phyloP scores from a whole-genome alignment of 495 filamentous ascomycete genomes.

The Tuber melanosporum region DNA sequence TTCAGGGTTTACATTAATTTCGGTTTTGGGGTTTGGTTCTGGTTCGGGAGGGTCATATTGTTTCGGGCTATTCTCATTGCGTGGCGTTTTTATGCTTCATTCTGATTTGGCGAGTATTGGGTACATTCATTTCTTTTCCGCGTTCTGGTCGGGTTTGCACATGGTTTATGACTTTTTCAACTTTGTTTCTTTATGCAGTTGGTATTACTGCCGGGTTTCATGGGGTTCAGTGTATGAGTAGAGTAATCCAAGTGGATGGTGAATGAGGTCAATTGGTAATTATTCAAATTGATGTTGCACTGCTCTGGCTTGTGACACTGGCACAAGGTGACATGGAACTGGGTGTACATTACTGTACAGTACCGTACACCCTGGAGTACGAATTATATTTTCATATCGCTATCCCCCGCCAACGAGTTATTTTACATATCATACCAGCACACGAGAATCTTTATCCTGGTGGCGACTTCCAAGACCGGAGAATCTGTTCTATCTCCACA shows the following conservation, averaged over 20 bases:
- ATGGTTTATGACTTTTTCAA: slow-evolving; percentile 16
- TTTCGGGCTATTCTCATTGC: slow-evolving; percentile 25
- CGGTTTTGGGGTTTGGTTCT: slow-evolving; percentile 4
- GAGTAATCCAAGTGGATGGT: neutral
- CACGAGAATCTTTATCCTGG: neutral
- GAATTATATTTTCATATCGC: neutral
- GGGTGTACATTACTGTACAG: too few relatives aligned
- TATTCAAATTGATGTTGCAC: neutral
- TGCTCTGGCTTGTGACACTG: neutral
- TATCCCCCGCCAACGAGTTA: neutral
- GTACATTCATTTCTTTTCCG: slow-evolving; percentile 25
- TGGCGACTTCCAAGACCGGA: neutral
- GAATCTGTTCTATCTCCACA: neutral
- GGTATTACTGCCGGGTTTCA: neutral
- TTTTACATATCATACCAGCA: neutral
- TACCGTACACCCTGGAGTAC: neutral
- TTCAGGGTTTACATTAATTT: neutral
- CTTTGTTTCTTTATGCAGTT: slow-evolving; percentile 17
- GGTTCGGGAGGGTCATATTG: slow-evolving; percentile 13
- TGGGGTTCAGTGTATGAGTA: neutral
- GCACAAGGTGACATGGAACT: neutral
- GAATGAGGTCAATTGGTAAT: neutral
- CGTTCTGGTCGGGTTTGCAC: slow-evolving; percentile 12
- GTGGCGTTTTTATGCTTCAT: slow-evolving; percentile 27
- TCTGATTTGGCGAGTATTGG: slow-evolving; percentile 31